phyloP scores from a whole-genome alignment of 2,329 filamentous ascomycete species.

The Cladosporium sp. region DNA sequence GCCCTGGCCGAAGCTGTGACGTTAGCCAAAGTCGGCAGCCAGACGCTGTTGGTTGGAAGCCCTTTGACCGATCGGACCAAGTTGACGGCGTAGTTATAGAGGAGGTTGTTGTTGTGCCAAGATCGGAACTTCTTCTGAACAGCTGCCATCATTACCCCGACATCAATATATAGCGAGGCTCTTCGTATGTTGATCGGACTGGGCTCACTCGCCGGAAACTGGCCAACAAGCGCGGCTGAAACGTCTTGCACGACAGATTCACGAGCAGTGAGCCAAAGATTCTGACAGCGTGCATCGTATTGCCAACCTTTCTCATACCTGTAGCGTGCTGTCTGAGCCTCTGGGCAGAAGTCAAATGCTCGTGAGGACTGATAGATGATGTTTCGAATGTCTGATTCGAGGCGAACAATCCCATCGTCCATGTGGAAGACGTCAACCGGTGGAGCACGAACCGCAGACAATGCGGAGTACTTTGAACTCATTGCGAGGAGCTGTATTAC shows the following conservation, averaged over 20 bases:
- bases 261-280: neutral
- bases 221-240: neutral
- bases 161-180: neutral
- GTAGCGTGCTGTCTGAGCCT: constrained; percentile 20
- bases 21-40: neutral
- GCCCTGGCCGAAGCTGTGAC: neutral
- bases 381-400: no score
- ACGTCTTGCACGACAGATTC: neutral
- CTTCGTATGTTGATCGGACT: neutral
- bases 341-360: constrained; percentile 16
- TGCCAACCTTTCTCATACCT: constrained; percentile 30
- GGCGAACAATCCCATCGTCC: neutral
- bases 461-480: constrained; percentile 36
- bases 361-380: no score
- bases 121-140: constrained; percentile 15
- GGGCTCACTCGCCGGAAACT: neutral
- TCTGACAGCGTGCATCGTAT: constrained; percentile 14
- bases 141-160: neutral
- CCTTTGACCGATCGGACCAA: no score
- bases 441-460: constrained; percentile 35
- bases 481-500: constrained; percentile 40
- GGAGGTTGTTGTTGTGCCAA: constrained; percentile 18
- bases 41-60: neutral
- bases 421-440: constrained; percentile 13
- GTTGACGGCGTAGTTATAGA: constrained; percentile 16